Evolutionary conservation across 2,329 filamentous ascomycete species (phyloP).

Genomic region (Diaporthe ilicicola): DNA sequence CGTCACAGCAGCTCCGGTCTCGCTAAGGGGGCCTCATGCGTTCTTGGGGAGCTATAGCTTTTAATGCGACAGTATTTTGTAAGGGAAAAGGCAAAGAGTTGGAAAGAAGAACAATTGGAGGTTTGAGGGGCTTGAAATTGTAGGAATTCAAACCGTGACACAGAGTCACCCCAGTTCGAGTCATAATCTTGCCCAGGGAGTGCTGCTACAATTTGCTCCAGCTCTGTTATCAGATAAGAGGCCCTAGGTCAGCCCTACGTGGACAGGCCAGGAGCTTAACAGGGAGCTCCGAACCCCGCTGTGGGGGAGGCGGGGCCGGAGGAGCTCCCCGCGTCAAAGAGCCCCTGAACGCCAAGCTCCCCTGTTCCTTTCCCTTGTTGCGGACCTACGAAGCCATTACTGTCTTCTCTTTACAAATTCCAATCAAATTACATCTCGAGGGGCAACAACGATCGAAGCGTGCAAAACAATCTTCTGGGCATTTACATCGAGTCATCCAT

Average conservation of each 20-base stretch:
- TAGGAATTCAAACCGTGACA: neutral
- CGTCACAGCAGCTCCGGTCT: neutral
- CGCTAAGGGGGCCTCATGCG: neutral
- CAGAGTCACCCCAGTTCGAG: neutral
- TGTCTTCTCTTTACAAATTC: too few relatives aligned
- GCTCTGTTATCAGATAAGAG: slow-evolving; percentile 11
- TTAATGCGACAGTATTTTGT: neutral
- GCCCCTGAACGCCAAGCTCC: neutral
- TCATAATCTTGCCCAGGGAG: neutral
- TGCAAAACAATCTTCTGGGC: too few relatives aligned
- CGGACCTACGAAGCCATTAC: neutral
- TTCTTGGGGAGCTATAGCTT: neutral
- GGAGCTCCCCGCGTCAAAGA: neutral
- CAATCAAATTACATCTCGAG: too few relatives aligned
- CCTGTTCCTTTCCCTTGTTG: neutral
- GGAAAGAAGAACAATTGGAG: neutral
- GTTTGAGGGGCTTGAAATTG: neutral
- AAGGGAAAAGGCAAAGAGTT: neutral
- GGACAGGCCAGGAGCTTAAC: neutral
- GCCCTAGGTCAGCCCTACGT: slow-evolving; percentile 3
- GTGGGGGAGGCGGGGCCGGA: neutral
- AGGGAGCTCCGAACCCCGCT: slow-evolving; percentile 6
- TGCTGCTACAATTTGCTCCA: neutral
- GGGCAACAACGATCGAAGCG: too few relatives aligned
- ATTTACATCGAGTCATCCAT: too few relatives aligned